Evolutionary conservation across 2,329 filamentous ascomycete species (phyloP), one percentile per base, ranked within the genome.

Genomic region (Dendryphion nanum): DNA sequence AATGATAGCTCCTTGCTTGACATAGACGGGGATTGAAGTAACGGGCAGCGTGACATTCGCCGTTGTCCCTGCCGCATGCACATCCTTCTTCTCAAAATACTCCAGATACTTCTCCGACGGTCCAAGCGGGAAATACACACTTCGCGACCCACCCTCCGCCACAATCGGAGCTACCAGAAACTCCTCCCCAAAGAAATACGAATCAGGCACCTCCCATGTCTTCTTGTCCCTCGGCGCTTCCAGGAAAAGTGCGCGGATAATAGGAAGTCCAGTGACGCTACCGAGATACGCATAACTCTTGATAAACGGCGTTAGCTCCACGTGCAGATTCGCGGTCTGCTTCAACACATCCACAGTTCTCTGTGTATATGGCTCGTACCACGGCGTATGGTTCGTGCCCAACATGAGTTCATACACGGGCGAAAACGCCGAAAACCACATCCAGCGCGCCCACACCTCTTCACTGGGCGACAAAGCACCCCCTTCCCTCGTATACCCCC

Each of bases 381-480:
- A 67, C 6, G 64, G 64, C 12, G 61, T 63, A 40, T 64, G 60
- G 28, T 51, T 51, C 6, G 61, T 60, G 3, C 59, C 61, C 12
- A 66, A 43, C 59, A 64, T 63, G 30, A 65, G 47, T 44, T 64
- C 60, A 41, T 64, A 66, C 20, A 60, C 55, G 6, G 63, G 61
- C n/a, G 47, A 51, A 37, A 61, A 66, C 4, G 61, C 47, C n/a
- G 52, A 55, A 40, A 70, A 66, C 55, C 63, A 61, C 66, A 70
- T 70, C 66, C 63, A 66, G 12, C 61, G 37, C 12, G 60, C 60
- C 60, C 60, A 64, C 6, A 64, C 44, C 38, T 66, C 62, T 19
- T 60, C 59, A 3, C 44, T 51, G 3, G 61, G 59, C 6, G 46
- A 37, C n/a, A 44, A 24, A 7, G 44, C 44, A n/a, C n/a, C n/a